Evolutionary conservation across 2,329 filamentous ascomycete species (phyloP).

Genomic region (Alternaria burnsii): DNA sequence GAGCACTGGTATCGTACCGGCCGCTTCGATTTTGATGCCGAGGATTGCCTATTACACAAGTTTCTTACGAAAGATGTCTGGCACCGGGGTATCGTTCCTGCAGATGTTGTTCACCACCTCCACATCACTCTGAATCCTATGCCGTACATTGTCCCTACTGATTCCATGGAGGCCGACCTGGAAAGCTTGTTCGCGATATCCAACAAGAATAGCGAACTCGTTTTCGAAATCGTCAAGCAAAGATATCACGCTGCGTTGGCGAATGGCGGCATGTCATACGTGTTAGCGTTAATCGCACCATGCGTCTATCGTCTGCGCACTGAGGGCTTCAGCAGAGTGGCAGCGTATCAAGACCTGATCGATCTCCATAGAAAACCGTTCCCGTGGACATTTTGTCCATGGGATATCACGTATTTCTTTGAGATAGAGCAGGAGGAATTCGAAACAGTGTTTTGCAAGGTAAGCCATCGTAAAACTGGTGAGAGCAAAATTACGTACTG

Average conservation of each 20-base stretch:
- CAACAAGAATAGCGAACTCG: not conserved
- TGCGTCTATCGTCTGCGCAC: not conserved
- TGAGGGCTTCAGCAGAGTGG: not conserved
- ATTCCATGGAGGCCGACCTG: not conserved
- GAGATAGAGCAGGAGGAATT: not conserved
- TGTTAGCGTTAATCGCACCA: not conserved
- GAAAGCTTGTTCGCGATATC: not conserved
- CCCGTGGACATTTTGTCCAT: not conserved
- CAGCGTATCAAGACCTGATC: not conserved
- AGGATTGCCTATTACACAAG: accelerated
- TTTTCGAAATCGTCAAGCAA: not conserved
- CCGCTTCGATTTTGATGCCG: not conserved
- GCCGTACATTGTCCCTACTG: not conserved
- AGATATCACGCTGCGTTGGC: not conserved
- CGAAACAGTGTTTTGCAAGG: not conserved
- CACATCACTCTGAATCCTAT: not conserved
- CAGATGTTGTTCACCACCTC: not conserved
- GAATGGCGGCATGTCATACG: not conserved
- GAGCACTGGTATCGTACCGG: not conserved
- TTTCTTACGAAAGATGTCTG: not conserved
- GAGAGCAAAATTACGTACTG: not conserved
- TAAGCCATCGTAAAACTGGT: not conserved
- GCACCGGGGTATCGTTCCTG: not conserved
- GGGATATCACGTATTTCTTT: not conserved
- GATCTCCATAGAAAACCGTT: not conserved